Conservation (phyloP, 305 asterid genomes). For the Solanum hybrid region DNA sequence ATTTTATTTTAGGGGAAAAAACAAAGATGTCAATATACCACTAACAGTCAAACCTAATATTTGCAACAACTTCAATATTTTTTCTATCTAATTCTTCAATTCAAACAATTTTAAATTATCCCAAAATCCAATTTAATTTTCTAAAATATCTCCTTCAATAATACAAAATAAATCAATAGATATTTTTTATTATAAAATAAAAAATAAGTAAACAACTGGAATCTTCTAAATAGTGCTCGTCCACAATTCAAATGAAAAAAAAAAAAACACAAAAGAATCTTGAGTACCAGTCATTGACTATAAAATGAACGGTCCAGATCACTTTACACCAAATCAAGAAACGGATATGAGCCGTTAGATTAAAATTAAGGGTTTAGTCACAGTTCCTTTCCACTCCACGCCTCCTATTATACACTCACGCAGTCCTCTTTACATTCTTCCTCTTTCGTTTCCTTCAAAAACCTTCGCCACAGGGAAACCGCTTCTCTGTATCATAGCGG, state of each 20-base stretch:
- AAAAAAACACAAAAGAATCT: not conserved
- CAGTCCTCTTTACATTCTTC: not conserved
- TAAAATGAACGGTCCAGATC: not conserved
- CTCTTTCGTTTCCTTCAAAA: not conserved
- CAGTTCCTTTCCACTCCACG: slow-evolving; percentile 14
- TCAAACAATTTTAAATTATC: not conserved
- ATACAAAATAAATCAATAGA: not conserved
- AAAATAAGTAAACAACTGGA: not conserved
- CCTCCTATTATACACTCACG: slow-evolving; percentile 17
- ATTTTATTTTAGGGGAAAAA: not conserved
- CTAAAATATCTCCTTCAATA: not conserved
- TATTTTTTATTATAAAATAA: not conserved
- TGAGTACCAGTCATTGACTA: not conserved
- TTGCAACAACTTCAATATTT: not conserved
- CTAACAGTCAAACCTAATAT: not conserved
- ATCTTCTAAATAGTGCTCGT: not conserved
- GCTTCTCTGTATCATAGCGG: slow-evolving; percentile 17
- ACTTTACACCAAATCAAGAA: not conserved
- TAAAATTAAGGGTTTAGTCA: slow-evolving; percentile 21
- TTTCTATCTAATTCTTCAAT: not conserved
- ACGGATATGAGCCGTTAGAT: slow-evolving; percentile 16
- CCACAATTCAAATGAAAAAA: not conserved
- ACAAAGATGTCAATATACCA: not conserved
- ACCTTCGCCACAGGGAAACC: slow-evolving; percentile 9
- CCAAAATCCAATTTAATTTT: not conserved